phyloP scores from a whole-genome alignment of 2,329 filamentous ascomycete genomes.

The Aspergillus puulaauensis region DNA sequence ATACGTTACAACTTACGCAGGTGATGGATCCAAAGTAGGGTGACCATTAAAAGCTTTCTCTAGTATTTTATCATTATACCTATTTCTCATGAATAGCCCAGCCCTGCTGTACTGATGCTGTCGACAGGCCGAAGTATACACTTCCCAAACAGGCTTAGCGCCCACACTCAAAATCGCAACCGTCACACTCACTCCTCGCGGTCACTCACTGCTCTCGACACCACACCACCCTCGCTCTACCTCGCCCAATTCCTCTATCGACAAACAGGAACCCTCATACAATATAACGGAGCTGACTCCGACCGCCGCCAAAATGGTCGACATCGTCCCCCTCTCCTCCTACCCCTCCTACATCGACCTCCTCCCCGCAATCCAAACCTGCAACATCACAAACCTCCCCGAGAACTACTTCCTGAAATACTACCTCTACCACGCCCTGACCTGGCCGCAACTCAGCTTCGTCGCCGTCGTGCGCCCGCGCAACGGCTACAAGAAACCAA shows the following conservation, averaged over 20 bases:
- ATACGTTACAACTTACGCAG: no score
- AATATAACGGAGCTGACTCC: background rate
- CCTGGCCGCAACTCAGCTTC: constrained; percentile 96
- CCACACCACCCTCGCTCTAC: background rate
- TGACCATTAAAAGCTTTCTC: no score
- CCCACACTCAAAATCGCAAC: constrained; percentile 3
- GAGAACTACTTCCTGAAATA: constrained; percentile 99
- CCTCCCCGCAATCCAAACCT: constrained; percentile 85
- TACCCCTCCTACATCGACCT: constrained; percentile 71
- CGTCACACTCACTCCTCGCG: background rate
- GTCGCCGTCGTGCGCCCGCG: constrained; percentile 89
- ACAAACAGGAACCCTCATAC: background rate
- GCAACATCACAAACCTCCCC: constrained; percentile 97
- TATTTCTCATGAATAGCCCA: background rate
- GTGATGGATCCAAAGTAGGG: no score
- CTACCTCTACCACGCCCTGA: constrained; percentile 98
- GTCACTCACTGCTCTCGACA: background rate
- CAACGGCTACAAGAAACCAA: constrained; percentile 67
- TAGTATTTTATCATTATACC: no score
- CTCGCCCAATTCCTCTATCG: background rate
- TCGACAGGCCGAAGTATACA: background rate
- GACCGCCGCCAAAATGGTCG: constrained; percentile 43
- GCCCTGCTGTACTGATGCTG: background rate
- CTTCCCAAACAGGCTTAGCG: constrained; percentile 5
- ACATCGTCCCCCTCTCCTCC: constrained; percentile 48